Evolutionary conservation across 176 grass and related monocot species (phyloP).

Genomic region (Oryza meyeriana): DNA sequence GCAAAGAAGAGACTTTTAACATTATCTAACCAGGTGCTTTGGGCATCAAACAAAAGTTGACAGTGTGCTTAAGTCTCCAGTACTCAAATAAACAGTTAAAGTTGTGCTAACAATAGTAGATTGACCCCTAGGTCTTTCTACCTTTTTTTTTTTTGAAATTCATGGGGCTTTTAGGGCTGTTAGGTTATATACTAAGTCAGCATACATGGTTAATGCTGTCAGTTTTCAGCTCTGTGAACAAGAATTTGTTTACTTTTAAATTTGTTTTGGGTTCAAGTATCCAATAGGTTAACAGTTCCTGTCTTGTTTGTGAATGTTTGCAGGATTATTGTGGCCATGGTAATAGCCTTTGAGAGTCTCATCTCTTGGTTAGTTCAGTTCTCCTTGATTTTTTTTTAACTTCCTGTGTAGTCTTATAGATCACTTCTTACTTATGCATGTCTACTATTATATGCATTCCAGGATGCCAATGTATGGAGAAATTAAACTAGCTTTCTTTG

Average conservation of each 20-base stretch:
- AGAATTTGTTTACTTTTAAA: background rate
- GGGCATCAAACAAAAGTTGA: background rate
- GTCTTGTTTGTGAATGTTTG: constrained; percentile 35
- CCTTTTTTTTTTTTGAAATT: background rate
- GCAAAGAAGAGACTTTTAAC: background rate
- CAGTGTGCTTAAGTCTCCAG: background rate
- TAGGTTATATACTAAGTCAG: background rate
- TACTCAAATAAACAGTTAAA: background rate
- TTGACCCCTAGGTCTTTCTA: background rate
- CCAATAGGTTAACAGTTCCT: background rate
- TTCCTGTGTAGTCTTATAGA: constrained; percentile 20
- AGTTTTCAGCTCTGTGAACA: background rate
- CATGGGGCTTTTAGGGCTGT: background rate
- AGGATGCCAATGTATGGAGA: constrained; percentile 98
- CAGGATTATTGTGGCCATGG: constrained; percentile 90
- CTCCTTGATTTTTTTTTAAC: background rate
- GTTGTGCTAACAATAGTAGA: background rate
- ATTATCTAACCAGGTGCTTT: background rate
- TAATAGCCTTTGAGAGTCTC: constrained; percentile 62
- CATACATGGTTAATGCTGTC: background rate
- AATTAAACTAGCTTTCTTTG: constrained; percentile 92
- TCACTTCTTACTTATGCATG: background rate
- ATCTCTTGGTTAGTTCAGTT: constrained; percentile 69
- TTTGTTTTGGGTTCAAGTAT: background rate
- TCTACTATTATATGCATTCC: constrained; percentile 1